Evolutionary conservation across 169 alveolate species (phyloP).

Genomic region (Toxoplasma gondii): DNA sequence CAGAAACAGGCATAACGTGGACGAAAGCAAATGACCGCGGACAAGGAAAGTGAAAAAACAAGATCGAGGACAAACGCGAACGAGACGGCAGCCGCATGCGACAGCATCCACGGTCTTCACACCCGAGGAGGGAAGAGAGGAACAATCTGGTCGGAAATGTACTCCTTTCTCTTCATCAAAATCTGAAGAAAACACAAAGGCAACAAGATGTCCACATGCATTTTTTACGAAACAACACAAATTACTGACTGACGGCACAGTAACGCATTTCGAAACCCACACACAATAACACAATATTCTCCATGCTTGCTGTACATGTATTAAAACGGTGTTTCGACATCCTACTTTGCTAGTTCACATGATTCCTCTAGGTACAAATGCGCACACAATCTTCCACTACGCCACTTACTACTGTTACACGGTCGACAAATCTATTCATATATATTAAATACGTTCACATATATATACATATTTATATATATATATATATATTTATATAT

Average conservation of each 20-base stretch:
- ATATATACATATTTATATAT: too few relatives aligned
- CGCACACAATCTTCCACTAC: background rate
- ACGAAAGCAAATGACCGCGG: too few relatives aligned
- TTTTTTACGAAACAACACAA: background rate
- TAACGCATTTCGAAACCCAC: background rate
- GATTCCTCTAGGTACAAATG: too few relatives aligned
- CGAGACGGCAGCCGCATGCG: too few relatives aligned
- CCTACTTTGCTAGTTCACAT: background rate
- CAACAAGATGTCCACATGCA: background rate
- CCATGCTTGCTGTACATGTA: background rate
- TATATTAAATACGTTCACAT: too few relatives aligned
- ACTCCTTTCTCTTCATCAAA: slow-evolving; percentile 36
- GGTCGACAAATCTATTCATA: too few relatives aligned
- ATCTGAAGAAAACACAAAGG: background rate
- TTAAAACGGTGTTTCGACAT: background rate
- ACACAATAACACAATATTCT: background rate
- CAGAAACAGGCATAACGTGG: too few relatives aligned
- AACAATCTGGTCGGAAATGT: background rate
- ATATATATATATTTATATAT: too few relatives aligned
- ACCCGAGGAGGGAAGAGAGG: slow-evolving; percentile 26
- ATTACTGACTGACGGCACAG: background rate
- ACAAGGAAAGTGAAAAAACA: too few relatives aligned
- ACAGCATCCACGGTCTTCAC: background rate
- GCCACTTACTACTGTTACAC: too few relatives aligned
- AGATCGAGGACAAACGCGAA: too few relatives aligned